Conservation (phyloP, 371 early-diverging fungal species). For the Mucor plumbeus region DNA sequence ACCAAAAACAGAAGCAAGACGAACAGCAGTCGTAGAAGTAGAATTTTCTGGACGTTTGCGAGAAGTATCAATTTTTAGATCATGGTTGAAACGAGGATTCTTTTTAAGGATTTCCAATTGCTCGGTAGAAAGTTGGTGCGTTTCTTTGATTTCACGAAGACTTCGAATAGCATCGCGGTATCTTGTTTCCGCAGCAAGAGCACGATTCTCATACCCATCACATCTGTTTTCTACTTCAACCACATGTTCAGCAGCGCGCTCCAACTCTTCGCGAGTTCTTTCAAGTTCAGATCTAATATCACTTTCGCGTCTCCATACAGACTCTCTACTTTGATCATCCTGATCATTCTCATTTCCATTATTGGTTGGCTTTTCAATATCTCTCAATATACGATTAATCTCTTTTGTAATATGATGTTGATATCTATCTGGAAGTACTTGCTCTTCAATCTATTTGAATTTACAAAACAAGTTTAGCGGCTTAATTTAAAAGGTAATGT, state of each 20-base stretch:
- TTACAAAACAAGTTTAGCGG: constrained; percentile 6
- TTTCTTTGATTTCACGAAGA: constrained; percentile 27
- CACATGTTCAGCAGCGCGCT: constrained; percentile 34
- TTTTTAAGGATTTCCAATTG: constrained; percentile 12
- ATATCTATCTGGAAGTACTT: constrained; percentile 75
- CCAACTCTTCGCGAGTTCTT: constrained; percentile 36
- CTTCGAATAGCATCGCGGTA: constrained; percentile 36
- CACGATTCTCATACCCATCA: constrained; percentile 36
- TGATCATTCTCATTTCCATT: constrained; percentile 44
- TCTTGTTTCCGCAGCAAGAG: constrained; percentile 36
- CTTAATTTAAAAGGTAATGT: constrained; percentile 13
- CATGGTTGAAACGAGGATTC: constrained; percentile 18
- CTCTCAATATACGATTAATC: constrained; percentile 84
- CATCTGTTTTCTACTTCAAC: constrained; percentile 39
- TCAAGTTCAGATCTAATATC: constrained; percentile 46
- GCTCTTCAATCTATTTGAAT: constrained; percentile 70
- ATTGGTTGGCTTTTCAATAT: constrained; percentile 58
- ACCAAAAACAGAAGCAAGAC: constrained; percentile 4
- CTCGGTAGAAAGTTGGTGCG: constrained; percentile 17
- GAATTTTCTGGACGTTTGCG: constrained; percentile 13
- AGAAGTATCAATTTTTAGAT: constrained; percentile 27
- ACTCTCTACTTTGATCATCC: constrained; percentile 35
- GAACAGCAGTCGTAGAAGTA: constrained; percentile 1
- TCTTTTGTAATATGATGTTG: constrained; percentile 82
- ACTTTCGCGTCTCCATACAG: constrained; percentile 51